Evolutionary conservation across 2,329 filamentous ascomycete species (phyloP).

Genomic region (Ophiostoma himal-ulmi): DNA sequence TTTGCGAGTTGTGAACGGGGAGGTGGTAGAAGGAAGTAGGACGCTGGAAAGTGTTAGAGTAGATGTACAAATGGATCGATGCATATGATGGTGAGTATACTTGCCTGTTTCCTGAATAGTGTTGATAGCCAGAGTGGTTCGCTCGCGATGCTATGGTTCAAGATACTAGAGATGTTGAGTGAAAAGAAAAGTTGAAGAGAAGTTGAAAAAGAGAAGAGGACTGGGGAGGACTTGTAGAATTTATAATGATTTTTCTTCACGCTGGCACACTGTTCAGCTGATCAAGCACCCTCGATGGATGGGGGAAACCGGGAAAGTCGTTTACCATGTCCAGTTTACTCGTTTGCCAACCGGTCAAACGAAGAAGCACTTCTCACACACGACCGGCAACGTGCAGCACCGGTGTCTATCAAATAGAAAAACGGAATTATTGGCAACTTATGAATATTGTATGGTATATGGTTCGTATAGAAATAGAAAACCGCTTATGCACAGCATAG

Average conservation of each 20-base stretch:
- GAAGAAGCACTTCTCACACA: background rate
- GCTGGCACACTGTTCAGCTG: background rate
- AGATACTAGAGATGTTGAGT: background rate
- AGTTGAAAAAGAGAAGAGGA: background rate
- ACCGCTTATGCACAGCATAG: background rate
- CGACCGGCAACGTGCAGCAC: background rate
- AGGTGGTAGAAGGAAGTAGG: background rate
- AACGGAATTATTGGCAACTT: background rate
- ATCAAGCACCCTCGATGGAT: background rate
- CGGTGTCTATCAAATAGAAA: background rate
- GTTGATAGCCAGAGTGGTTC: too few species aligned
- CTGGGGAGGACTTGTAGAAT: background rate
- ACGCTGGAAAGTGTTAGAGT: background rate
- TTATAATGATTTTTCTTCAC: background rate
- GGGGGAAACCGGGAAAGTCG: background rate
- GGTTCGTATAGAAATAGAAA: too few species aligned
- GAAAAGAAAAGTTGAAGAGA: background rate
- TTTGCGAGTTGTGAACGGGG: background rate
- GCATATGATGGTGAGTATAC: background rate
- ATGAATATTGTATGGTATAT: background rate
- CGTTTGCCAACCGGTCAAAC: background rate
- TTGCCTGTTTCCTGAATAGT: background rate
- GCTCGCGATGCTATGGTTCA: background rate
- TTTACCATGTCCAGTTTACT: background rate
- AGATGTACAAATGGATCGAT: background rate